Evolutionary conservation across 116 monocot species (phyloP).

Genomic region (Trichopus zeylanicus): DNA sequence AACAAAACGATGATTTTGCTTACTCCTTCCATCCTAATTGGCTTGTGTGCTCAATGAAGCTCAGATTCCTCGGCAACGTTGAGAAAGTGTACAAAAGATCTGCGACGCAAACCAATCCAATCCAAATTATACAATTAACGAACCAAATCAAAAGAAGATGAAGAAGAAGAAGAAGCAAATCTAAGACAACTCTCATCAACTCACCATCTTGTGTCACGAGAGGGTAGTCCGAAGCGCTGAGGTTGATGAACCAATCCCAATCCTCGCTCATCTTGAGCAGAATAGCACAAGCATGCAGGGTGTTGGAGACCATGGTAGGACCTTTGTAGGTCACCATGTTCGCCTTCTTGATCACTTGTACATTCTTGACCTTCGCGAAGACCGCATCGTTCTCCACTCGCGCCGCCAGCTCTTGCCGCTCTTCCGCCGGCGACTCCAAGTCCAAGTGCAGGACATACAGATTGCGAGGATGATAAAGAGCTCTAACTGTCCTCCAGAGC

Average conservation of each 20-base stretch:
- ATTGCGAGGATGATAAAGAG: slow-evolving; percentile 73
- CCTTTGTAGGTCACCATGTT: slow-evolving; percentile 86
- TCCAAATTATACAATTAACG: background rate
- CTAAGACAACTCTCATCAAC: no score
- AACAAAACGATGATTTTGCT: slow-evolving; percentile 8
- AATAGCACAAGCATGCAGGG: slow-evolving; percentile 79
- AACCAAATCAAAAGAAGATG: background rate
- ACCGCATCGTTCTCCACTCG: slow-evolving; percentile 34
- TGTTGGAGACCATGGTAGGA: slow-evolving; percentile 76
- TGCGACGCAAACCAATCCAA: slow-evolving; percentile 11
- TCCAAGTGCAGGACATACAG: slow-evolving; percentile 73
- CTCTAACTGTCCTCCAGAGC: slow-evolving; percentile 59
- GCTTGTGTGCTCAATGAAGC: slow-evolving; percentile 66
- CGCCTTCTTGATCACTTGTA: slow-evolving; percentile 55
- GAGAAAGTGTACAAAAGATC: slow-evolving; percentile 55
- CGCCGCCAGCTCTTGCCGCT: slow-evolving; percentile 42
- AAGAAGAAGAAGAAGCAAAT: background rate
- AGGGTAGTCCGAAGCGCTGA: slow-evolving; percentile 88
- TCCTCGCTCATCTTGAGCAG: slow-evolving; percentile 52
- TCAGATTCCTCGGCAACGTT: slow-evolving; percentile 48
- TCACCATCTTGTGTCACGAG: slow-evolving; percentile 86
- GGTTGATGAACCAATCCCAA: slow-evolving; percentile 97
- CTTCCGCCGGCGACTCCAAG: slow-evolving; percentile 34
- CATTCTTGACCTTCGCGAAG: slow-evolving; percentile 49
- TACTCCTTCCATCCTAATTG: slow-evolving; percentile 74